Base-by-base conservation (phyloP, 78 protist species). In the slime mould (Dictyostelium discoideum) region DNA sequence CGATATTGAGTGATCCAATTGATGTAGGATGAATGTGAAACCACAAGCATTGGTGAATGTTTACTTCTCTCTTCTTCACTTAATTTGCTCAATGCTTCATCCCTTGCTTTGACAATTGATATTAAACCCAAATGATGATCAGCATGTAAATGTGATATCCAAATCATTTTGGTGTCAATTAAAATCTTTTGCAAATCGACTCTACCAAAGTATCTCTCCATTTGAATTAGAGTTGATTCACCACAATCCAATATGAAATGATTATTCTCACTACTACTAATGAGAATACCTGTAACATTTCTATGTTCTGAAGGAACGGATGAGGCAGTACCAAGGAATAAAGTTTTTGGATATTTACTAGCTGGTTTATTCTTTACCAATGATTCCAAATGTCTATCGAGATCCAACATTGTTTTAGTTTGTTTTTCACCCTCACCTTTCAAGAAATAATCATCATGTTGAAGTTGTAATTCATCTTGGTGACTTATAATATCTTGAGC, bases 131-230 rank as follows among this genome's bases (percentile, higher is more conserved):
- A 87, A 85, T 98, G 98, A 88, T 99, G 99, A 96, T 99, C 99
- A 8, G 99, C 99, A 79, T 99, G 99, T 83, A 96, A 79, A 97
- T 99, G 99, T 18, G 99, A 98, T 32, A 99, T 54, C 97, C 94
- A 98, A 10, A 98, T 57, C 22, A 89, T 16, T 16, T 18, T 16
- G 0, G 42, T 14, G 5, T 74, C 20, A 2, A 32, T 74, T 5
- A 74, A 18, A 37, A 74, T 37, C 22, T 74, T 20, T 74, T 26
- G 11, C 37, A 37, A 14, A 10, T n/a, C 65, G 10, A 65, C 32
- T 48, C 32, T 8, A 16, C 99, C 99, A 63, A 67, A 97, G 14
- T 5, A 63, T 14, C 99, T 90, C 9, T 39, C 46, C 22, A 98
- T 42, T 93, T 98, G 99, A 6, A 93, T 97, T n/a, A 42, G 10